These are phyloP conservation scores for Bruguiera sexangula DNA, from an alignment of 345 rosid genomes.

Conservation along the genomic window DNA sequence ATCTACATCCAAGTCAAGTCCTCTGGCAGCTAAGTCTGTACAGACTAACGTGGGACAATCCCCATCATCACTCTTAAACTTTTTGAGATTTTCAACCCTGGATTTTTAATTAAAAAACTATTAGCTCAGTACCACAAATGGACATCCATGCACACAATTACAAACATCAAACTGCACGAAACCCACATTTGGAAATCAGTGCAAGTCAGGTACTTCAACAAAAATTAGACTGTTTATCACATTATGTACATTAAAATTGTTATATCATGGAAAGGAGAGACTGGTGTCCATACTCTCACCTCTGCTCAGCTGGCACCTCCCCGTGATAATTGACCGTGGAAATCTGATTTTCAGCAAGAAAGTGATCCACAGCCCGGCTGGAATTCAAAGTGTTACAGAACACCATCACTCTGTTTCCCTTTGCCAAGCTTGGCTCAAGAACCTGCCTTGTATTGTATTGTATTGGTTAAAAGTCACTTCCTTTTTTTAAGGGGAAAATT, in stretches of 20 bases:
- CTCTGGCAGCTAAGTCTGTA: constrained; percentile 94
- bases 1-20: constrained; percentile 86
- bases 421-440: constrained; percentile 91
- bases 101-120: constrained; percentile 8
- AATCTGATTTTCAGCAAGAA: constrained; percentile 71
- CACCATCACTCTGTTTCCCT: constrained; percentile 93
- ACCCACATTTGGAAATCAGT: no score
- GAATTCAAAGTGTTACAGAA: constrained; percentile 89
- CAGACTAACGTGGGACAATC: constrained; percentile 93
- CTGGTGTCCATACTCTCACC: constrained; percentile 38
- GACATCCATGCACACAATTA: background rate
- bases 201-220: no score
- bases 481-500: no score
- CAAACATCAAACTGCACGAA: background rate
- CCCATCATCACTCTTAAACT: constrained; percentile 84
- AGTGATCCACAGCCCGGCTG: constrained; percentile 92
- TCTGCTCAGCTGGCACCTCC: constrained; percentile 91
- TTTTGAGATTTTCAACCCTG: constrained; percentile 83
- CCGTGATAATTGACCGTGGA: constrained; percentile 92
- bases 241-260: background rate
- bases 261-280: background rate
- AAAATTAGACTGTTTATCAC: no score
- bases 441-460: constrained; percentile 43
- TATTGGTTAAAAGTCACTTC: background rate
- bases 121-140: background rate